Evolutionary conservation across 768 basidiomycete species (phyloP), one percentile per base, ranked within the genome.

Genomic region (Boletus subparvulus): DNA sequence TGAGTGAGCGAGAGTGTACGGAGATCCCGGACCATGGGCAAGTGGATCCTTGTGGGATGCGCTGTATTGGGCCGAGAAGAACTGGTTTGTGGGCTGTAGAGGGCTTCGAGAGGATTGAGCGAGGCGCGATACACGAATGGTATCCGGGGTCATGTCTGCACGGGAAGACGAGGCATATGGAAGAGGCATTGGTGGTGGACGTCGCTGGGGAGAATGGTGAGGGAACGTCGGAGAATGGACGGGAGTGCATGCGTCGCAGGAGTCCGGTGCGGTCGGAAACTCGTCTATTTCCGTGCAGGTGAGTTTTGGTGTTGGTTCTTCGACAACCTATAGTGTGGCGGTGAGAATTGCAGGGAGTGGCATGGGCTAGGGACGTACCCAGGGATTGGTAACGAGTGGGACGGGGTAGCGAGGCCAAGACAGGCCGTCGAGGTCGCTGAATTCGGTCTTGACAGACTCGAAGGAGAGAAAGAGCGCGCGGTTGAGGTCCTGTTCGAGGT

Each of bases 361-460:
- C 49, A 37, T 28, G 5, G 26, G 24, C 4, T 16, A n/a, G 21
- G 36, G 21, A 62, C 67, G 6, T 46, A 72, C 71, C 64, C 64
- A 65, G 7, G 67, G 56, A 39, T 64, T 65, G 21, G 58, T 71
- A 21, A 61, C 67, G 46, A 63, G 56, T 5, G 69, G 69, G 9
- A 74, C 71, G 5, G 73, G 71, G 30, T 72, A 68, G 44, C 71
- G 72, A 17, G 77, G 68, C 83, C 83, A 83, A 37, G 77, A 75
- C 36, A 83, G 69, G 0, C 84, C 84, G 52, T 86, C 84, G 16
- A 86, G 75, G 66, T 86, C 84, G 53, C 76, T 74, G 62, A 85
- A 86, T 59, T 86, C 84, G 9, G 79, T 79, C 58, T 86, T 85
- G 35, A 85, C 84, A 6, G 75, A 75, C 21, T 66, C 73, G 61